phyloP scores from a whole-genome alignment of 371 early-diverging fungal genomes.

The Zancudomyces culisetae region DNA sequence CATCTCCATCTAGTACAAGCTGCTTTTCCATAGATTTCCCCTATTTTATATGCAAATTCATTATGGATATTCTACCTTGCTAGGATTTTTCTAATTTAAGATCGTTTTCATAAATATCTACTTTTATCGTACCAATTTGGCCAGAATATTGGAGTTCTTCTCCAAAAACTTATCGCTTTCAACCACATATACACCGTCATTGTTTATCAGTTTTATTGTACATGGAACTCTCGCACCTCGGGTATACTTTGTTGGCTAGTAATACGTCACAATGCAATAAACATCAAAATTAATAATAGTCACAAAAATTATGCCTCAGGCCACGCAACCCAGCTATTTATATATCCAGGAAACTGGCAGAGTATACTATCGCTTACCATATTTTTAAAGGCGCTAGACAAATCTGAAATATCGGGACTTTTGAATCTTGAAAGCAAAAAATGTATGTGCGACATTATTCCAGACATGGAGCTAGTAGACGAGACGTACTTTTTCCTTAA shows the following conservation, averaged over 20 bases:
- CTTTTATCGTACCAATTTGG: constrained; percentile 26
- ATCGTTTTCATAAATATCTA: no score
- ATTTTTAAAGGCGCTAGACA: constrained; percentile 37
- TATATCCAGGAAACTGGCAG: no score
- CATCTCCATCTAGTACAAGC: constrained; percentile 38
- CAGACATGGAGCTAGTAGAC: constrained; percentile 78
- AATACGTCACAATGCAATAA: no score
- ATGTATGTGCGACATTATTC: constrained; percentile 54
- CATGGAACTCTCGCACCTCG: constrained; percentile 38
- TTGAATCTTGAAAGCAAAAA: constrained; percentile 47
- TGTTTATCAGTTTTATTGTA: constrained; percentile 34
- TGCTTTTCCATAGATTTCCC: constrained; percentile 75
- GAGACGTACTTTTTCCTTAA: constrained; percentile 39
- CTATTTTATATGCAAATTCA: no score
- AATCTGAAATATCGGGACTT: constrained; percentile 32
- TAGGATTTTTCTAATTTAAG: no score
- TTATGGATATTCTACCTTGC: no score
- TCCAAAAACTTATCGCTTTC: constrained; percentile 66
- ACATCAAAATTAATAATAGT: no score
- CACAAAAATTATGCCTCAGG: no score
- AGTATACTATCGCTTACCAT: constrained; percentile 7
- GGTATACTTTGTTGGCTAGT: constrained; percentile 36
- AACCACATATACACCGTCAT: constrained; percentile 58
- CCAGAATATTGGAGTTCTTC: constrained; percentile 37
- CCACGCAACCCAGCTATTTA: no score